Base-by-base conservation (phyloP, 2,329 filamentous ascomycete genomes). In the Penicillium sp. region DNA sequence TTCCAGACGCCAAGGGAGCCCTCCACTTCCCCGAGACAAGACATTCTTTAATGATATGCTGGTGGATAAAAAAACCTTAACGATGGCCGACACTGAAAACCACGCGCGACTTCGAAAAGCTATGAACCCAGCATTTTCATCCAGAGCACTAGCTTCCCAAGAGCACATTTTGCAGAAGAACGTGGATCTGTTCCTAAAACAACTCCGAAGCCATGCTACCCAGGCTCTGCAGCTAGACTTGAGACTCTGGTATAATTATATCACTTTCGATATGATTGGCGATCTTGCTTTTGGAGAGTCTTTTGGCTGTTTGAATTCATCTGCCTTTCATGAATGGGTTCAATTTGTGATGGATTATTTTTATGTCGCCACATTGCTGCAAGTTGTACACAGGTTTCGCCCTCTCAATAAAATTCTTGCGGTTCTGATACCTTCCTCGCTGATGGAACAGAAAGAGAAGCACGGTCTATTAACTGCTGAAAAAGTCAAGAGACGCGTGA, bases 211-310 rank as follows among this genome's bases (percentile, higher is more conserved):
- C 16, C 21, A 29, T 24, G 16, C 14, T 36, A 24, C 48, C 6
- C n/a, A 29, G 6, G 13, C 14, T 10, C n/a, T 13, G 4, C 21
- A 42, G 2, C 7, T 53, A 13, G 26, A 48, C 14, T 39, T 49
- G 11, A 36, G 33, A 10, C 34, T 29, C 5, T 23, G 39, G 44
- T 33, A 42, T 9, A 53, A 53, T 24, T 39, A 43, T 21, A 28
- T 33, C 5, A 51, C 48, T 11, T 44, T 51, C 3, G 48, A 51
- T 28, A 47, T 52, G 2, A 48, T 53, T 26, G 51, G 51, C 3
- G 51, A 53, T 28, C 26, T 53, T 28, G 33, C 51, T 3, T 53
- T 53, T 26, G 51, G 44, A 4, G 51, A 44, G 10, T 43, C 51
- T 8, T 28, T 53, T 6, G 36, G 47, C 13, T 39, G 40, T n/a